These are phyloP conservation scores for Exophiala sp. DNA, from an alignment of 2,329 filamentous ascomycete species.

Conservation along the genomic window DNA sequence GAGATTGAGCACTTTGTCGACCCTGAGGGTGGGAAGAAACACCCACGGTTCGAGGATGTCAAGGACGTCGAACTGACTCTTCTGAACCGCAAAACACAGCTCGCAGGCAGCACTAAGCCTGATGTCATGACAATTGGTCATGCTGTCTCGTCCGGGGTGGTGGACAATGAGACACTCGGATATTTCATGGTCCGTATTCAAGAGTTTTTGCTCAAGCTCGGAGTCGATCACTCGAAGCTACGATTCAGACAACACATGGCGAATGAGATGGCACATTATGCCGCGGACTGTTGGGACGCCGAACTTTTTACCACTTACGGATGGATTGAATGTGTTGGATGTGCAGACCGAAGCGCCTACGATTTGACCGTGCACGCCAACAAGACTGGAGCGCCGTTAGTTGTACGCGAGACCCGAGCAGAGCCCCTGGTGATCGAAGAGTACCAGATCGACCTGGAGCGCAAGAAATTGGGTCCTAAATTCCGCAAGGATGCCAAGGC, in stretches of 20 bases:
- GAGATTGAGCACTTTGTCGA: slow-evolving; percentile 99
- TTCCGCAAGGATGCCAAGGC: slow-evolving; percentile 93
- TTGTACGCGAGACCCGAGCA: slow-evolving; percentile 74
- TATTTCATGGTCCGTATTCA: slow-evolving; percentile 96
- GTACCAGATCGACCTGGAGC: slow-evolving; percentile 81
- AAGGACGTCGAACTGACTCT: slow-evolving; percentile 76
- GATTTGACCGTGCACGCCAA: slow-evolving; percentile 89
- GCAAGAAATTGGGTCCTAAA: slow-evolving; percentile 89
- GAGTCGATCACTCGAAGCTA: slow-evolving; percentile 79
- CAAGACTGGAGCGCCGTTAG: slow-evolving; percentile 78
- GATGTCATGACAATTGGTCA: slow-evolving; percentile 72
- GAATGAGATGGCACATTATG: slow-evolving; percentile 88
- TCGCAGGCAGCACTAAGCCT: slow-evolving; percentile 73
- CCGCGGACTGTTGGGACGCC: slow-evolving; percentile 95
- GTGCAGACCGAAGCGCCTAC: slow-evolving; percentile 91
- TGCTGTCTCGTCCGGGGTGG: slow-evolving; percentile 72
- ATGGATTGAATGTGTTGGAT: slow-evolving; percentile 98
- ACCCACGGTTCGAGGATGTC: slow-evolving; percentile 78
- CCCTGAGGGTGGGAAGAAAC: slow-evolving; percentile 89
- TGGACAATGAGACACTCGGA: slow-evolving; percentile 96
- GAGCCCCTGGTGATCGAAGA: slow-evolving; percentile 76
- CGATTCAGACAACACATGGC: slow-evolving; percentile 97
- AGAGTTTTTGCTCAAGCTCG: slow-evolving; percentile 81
- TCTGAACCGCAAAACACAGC: slow-evolving; percentile 77
- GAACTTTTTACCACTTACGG: slow-evolving; percentile 87